These are phyloP conservation scores for Clonostachys sp. DNA, from an alignment of 2,329 filamentous ascomycete genomes.

Conservation along the genomic window DNA sequence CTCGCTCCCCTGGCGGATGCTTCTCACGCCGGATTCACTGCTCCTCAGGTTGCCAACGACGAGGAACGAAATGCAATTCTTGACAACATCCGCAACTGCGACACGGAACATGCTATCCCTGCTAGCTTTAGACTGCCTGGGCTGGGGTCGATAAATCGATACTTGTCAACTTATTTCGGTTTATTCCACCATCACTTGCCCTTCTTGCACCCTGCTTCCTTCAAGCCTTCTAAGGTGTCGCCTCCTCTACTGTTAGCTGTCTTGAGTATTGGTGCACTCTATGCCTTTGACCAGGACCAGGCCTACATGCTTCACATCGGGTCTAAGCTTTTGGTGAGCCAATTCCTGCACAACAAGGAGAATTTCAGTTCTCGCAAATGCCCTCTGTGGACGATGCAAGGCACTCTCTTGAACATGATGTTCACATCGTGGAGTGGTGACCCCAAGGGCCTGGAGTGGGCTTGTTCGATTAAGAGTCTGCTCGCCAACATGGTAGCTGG, in stretches of 20 bases:
- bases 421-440: conserved; percentile 99
- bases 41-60: conserved; percentile 78
- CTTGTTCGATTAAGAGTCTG: conserved; percentile 96
- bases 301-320: conserved; percentile 97
- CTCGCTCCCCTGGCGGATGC: conserved; percentile 69
- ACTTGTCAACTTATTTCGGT: conserved; percentile 93
- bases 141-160: conserved; percentile 78
- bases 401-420: conserved; percentile 94
- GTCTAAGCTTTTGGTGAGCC: conserved; percentile 93
- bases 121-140: conserved; percentile 87
- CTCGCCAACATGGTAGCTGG: conserved; percentile 98
- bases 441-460: conserved; percentile 95
- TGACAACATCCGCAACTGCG: conserved; percentile 77
- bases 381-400: conserved; percentile 97
- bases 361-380: conserved; percentile 98
- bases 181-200: conserved; percentile 96
- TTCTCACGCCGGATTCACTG: conserved; percentile 58
- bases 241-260: conserved; percentile 84
- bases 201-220: conserved; percentile 90
- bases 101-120: conserved; percentile 76
- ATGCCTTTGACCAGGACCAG: conserved; percentile 95
- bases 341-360: conserved; percentile 96
- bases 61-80: conserved; percentile 82
- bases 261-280: conserved; percentile 90
- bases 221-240: conserved; percentile 74